Percentiles rank a stretch among this genome's conserved stretches.
These are phyloP conservation scores for Microbotryum saponariae DNA, from an alignment of 1,284 basidiomycete genomes.

Conservation along the genomic window DNA sequence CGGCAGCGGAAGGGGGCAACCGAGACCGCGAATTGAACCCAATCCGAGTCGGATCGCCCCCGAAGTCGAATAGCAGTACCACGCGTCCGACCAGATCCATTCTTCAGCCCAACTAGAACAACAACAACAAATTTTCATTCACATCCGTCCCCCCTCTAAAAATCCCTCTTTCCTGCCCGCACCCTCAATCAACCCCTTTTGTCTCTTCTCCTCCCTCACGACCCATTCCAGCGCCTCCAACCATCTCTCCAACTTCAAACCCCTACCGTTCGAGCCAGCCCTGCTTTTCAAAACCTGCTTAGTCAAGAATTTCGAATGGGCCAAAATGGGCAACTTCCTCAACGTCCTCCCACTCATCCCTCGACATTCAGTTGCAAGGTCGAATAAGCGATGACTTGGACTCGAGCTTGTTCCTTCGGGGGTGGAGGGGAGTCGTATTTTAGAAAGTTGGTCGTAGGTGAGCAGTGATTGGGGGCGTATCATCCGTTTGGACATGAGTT, in stretches of 20 bases:
- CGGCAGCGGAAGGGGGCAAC: no score
- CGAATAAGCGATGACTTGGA: conserved; percentile 47
- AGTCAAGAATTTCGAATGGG: conserved; percentile 68
- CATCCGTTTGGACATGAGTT: conserved; percentile 68
- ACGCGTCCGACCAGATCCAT: no score
- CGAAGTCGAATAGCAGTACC: no score
- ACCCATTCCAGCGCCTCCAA: conserved; percentile 68
- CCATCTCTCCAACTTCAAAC: conserved; percentile 56
- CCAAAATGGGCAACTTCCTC: conserved; percentile 80
- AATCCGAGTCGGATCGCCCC: no score
- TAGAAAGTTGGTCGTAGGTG: background rate
- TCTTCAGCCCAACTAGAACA: no score
- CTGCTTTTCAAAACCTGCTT: conserved; percentile 54
- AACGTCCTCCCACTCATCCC: conserved; percentile 85
- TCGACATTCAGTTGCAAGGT: conserved; percentile 63
- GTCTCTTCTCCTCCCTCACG: conserved; percentile 45
- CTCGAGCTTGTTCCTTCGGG: conserved; percentile 29
- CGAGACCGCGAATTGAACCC: no score
- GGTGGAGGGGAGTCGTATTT: conserved; percentile 39
- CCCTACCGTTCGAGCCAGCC: conserved; percentile 48
- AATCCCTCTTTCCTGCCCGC: background rate
- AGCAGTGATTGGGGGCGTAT: conserved; percentile 41
- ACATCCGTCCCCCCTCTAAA: no score
- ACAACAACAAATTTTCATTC: no score
- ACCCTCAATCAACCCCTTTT: conserved; percentile 24